A percentile compares a stretch with the other conserved stretches of the same genome.
These are phyloP conservation scores for Hibiscus trionum DNA, from an alignment of 345 rosid genomes.

Conservation along the genomic window DNA sequence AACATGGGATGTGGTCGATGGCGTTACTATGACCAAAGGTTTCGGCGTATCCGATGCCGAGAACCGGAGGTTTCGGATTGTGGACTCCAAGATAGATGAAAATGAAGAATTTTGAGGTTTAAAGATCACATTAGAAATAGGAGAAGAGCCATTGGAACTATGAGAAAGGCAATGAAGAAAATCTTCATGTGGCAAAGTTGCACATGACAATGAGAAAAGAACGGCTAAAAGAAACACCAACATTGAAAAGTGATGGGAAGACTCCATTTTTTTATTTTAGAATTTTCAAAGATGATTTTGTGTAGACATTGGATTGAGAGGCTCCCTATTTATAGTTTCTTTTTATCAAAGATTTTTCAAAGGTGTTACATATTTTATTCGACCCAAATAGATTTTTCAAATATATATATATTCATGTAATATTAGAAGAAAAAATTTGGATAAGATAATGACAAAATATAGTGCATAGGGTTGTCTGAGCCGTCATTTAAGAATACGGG, in stretches of 20 bases:
- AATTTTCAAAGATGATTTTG: background rate
- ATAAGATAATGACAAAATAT: no score
- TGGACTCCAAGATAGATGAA: background rate
- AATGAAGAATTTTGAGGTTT: background rate
- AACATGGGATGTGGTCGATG: background rate
- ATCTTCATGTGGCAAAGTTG: background rate
- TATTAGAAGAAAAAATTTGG: no score
- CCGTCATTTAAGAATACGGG: no score
- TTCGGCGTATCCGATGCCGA: background rate
- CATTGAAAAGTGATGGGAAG: background rate
- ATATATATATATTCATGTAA: no score
- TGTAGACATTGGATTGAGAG: background rate
- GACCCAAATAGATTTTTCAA: no score
- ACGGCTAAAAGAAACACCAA: background rate
- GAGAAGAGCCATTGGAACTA: background rate
- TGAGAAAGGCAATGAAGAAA: background rate
- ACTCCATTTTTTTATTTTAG: background rate
- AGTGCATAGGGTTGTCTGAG: no score
- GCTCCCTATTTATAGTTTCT: background rate
- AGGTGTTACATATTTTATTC: no score
- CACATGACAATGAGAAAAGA: background rate
- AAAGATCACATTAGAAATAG: background rate
- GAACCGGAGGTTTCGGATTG: background rate
- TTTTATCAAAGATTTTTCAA: no score
- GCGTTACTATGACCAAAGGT: conserved; percentile 5